These are phyloP conservation scores for Pseudogymnoascus sp. DNA, from an alignment of 2,329 filamentous ascomycete genomes.

Conservation along the genomic window DNA sequence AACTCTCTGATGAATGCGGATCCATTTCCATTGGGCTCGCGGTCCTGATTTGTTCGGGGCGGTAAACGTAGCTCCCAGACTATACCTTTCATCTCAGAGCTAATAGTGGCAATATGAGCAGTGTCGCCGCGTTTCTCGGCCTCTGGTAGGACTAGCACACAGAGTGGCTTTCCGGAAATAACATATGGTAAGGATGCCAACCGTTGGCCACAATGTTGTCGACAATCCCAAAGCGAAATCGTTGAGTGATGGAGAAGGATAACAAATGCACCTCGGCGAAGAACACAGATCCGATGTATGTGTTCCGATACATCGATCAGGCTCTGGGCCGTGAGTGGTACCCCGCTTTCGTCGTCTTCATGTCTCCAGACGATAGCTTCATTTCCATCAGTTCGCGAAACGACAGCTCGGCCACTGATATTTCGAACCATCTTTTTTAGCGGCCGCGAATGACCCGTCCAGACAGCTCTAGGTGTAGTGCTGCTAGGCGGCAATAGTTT, in stretches of 20 bases:
- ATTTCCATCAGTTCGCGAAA: slow-evolving; percentile 70
- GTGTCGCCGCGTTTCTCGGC: slow-evolving; percentile 40
- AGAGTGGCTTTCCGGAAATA: slow-evolving; percentile 63
- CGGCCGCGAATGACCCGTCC: slow-evolving; percentile 75
- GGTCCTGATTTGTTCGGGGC: slow-evolving; percentile 27
- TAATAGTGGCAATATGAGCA: slow-evolving; percentile 73
- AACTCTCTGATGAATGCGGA: slow-evolving; percentile 48
- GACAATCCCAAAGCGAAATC: slow-evolving; percentile 74
- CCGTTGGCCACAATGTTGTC: slow-evolving; percentile 46
- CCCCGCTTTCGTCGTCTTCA: slow-evolving; percentile 38
- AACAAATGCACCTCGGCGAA: slow-evolving; percentile 69
- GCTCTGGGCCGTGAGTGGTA: slow-evolving; percentile 56
- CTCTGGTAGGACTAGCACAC: slow-evolving; percentile 67
- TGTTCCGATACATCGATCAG: slow-evolving; percentile 58
- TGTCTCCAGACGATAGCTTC: slow-evolving; percentile 82
- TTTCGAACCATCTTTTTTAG: slow-evolving; percentile 84
- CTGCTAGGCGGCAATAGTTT: slow-evolving; percentile 52
- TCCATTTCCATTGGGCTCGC: slow-evolving; percentile 29
- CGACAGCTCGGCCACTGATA: slow-evolving; percentile 67
- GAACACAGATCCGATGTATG: slow-evolving; percentile 71
- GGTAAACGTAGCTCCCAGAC: slow-evolving; percentile 72
- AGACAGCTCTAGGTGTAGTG: slow-evolving; percentile 54
- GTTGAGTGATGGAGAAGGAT: slow-evolving; percentile 67
- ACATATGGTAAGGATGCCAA: slow-evolving; percentile 52
- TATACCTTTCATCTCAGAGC: slow-evolving; percentile 66